These are phyloP conservation scores for Puccinellia tenuiflora DNA, from an alignment of 176 grass and related monocot genomes.

Conservation along the genomic window DNA sequence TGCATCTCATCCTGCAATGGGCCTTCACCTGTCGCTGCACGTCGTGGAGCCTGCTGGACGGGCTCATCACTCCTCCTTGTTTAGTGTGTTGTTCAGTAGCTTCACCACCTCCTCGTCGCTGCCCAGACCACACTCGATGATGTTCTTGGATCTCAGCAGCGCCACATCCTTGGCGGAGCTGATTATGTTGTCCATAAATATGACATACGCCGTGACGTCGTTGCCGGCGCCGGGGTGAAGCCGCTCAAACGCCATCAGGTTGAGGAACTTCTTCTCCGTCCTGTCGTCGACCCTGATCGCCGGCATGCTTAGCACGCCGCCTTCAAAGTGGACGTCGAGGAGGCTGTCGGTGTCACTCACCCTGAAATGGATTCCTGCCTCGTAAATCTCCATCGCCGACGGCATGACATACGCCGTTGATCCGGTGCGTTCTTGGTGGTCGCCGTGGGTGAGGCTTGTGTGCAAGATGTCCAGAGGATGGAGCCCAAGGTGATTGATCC, in stretches of 20 bases:
- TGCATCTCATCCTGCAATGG: not conserved
- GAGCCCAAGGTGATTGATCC: not conserved
- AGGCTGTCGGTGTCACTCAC: conserved; percentile 5
- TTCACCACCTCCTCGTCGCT: conserved; percentile 18
- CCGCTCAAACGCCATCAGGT: conserved; percentile 55
- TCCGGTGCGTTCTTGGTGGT: not conserved
- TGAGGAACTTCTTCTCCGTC: conserved; percentile 45
- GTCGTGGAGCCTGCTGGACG: not conserved
- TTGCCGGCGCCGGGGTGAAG: conserved; percentile 26
- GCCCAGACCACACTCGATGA: not conserved
- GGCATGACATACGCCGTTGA: not conserved
- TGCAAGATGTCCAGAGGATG: not conserved
- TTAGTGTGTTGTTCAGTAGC: conserved; percentile 9
- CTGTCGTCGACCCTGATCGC: conserved; percentile 13
- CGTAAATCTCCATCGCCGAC: conserved; percentile 35
- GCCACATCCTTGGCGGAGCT: conserved; percentile 41
- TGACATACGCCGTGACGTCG: conserved; percentile 35
- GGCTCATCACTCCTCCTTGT: not conserved
- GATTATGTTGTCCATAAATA: conserved; percentile 66
- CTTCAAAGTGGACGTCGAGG: conserved; percentile 25
- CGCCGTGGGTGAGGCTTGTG: not conserved
- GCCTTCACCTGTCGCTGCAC: not conserved
- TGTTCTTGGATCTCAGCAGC: conserved; percentile 24
- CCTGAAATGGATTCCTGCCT: conserved; percentile 50
- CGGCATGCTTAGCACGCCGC: conserved; percentile 28